These are phyloP conservation scores for Fusarium camptoceras DNA, from an alignment of 2,329 filamentous ascomycete species.

Conservation along the genomic window DNA sequence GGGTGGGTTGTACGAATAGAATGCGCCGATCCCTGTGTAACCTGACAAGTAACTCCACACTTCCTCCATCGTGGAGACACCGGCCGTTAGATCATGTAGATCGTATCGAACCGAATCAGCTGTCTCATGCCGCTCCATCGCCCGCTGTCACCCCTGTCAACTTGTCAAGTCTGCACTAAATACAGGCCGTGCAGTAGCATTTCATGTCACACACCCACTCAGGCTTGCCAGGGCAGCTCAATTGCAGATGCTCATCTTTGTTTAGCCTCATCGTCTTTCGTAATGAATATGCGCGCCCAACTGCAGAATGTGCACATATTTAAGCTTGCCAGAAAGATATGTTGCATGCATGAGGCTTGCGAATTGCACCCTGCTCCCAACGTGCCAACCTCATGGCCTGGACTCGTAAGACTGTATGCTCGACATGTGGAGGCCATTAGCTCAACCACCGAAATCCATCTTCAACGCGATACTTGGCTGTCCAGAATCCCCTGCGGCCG, in stretches of 20 bases:
- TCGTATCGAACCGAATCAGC: slow-evolving; percentile 13
- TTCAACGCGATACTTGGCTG: slow-evolving; percentile 91
- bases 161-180: slow-evolving; percentile 4
- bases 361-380: slow-evolving; percentile 12
- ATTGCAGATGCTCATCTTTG: neutral
- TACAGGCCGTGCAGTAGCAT: neutral
- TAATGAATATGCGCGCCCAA: slow-evolving; percentile 11
- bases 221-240: neutral
- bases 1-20: slow-evolving; percentile 3
- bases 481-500: slow-evolving; percentile 57
- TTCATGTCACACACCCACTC: slow-evolving; percentile 4
- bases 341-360: slow-evolving; percentile 14
- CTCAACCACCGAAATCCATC: slow-evolving; percentile 82
- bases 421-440: slow-evolving; percentile 12
- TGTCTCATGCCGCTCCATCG: slow-evolving; percentile 1
- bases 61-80: slow-evolving; percentile 15
- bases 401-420: neutral
- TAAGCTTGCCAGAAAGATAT: slow-evolving; percentile 21
- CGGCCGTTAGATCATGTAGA: slow-evolving; percentile 14
- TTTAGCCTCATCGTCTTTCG: slow-evolving; percentile 12
- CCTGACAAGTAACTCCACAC: slow-evolving; percentile 28
- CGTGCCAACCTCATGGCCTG: slow-evolving; percentile 1
- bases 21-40: slow-evolving; percentile 35
- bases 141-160: slow-evolving; percentile 13
- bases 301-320: neutral